Base-by-base conservation (phyloP, 1,284 basidiomycete species). In the Heimioporus retisporus region DNA sequence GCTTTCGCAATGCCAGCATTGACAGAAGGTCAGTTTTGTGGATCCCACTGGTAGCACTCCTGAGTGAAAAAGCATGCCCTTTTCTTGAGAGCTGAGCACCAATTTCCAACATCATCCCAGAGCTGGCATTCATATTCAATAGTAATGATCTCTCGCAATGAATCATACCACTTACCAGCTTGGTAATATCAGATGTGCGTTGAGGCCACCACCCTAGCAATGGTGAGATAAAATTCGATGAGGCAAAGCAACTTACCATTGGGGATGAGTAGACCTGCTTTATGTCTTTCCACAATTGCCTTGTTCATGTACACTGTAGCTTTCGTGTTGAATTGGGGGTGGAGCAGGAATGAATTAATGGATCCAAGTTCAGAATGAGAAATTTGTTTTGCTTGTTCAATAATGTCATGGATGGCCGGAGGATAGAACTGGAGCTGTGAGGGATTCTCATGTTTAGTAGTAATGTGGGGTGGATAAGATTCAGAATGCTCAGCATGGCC, bases 151-250 rank as follows among this genome's bases (percentile, higher is more conserved):
- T 43, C 43, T 43, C 16, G 14, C 43, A 44, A 44, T 15, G 18
- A 44, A 14, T 44, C 43, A 44, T 44, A 16, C 43, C 43, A 56
- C 16, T 10, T 25, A 62, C 31, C 5, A 62, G 21, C 23, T 62
- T 62, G 28, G 54, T n/a, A 23, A 62, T 42, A 2, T 35, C 16
- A 11, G 7, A 2, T 11, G n/a, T 18, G 55, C 46, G 18, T 14
- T 64, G 18, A 7, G 62, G 62, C 62, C 50, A 64, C 57, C 57
- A 64, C 2, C 63, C 50, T 59, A 59, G 18, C 10, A 42, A 35
- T 8, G 11, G 19, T 59, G 4, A 48, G 44, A 21, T 14, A 11
- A 16, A 15, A 48, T 59, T 13, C 13, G 10, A 13, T 13, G 11
- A 59, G 10, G 28, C 2, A 46, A 35, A 21, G 16, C 6, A 28